phyloP scores from a whole-genome alignment of 257 asterid species.

The Voacanga thouarsii region DNA sequence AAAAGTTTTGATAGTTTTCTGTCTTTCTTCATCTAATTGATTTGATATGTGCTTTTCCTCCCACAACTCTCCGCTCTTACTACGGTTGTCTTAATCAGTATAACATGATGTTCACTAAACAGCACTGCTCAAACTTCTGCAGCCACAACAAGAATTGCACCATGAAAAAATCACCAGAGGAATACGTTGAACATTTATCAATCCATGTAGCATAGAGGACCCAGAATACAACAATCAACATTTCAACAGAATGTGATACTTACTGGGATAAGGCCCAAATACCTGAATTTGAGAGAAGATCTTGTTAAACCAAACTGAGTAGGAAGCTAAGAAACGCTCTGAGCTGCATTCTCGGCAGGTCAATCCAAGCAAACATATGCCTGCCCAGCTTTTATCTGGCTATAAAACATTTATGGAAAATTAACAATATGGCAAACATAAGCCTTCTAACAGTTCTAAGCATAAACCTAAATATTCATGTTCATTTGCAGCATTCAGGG shows the following conservation, averaged over 20 bases:
- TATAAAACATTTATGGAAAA: conserved; percentile 33
- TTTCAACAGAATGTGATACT: neutral
- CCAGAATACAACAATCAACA: neutral
- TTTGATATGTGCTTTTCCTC: neutral
- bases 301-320: conserved; percentile 59
- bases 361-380: conserved; percentile 85
- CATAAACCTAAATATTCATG: neutral
- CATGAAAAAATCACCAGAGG: neutral
- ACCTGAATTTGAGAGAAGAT: conserved; percentile 74
- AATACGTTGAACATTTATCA: neutral
- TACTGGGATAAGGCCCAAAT: neutral
- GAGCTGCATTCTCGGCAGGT: conserved; percentile 79
- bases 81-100: neutral
- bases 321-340: conserved; percentile 74
- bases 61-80: neutral
- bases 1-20: neutral
- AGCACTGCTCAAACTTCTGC: neutral
- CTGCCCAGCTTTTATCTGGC: conserved; percentile 93
- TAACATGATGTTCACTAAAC: neutral
- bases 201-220: neutral
- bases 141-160: no score
- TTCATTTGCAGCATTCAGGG: neutral
- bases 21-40: neutral
- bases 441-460: neutral
- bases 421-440: conserved; percentile 15